Conservation (phyloP, 140 eudicot species). For the Oenanthe javanica region DNA sequence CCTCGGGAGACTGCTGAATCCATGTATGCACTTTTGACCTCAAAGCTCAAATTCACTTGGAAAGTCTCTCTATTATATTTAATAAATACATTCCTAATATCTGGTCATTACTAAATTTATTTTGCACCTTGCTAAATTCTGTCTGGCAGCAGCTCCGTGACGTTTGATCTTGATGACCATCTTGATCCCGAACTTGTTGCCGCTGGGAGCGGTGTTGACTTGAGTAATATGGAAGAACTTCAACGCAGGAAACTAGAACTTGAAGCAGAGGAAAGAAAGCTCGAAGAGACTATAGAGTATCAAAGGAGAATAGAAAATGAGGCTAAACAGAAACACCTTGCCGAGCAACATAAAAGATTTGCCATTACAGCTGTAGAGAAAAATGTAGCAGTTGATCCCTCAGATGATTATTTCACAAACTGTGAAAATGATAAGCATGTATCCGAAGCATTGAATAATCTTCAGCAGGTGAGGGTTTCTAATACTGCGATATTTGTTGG, state of each 20-base stretch:
- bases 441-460: constrained; percentile 21
- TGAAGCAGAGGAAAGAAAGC: constrained; percentile 97
- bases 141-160: constrained; percentile 36
- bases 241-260: constrained; percentile 58
- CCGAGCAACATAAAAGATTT: constrained; percentile 50
- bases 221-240: constrained; percentile 48
- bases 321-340: constrained; percentile 84
- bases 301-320: constrained; percentile 86
- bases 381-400: constrained; percentile 10
- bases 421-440: constrained; percentile 17
- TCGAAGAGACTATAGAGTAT: constrained; percentile 90
- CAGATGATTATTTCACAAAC: constrained; percentile 19
- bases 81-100: neutral
- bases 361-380: constrained; percentile 21
- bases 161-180: constrained; percentile 31
- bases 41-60: neutral
- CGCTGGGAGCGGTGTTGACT: constrained; percentile 28
- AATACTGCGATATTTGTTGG: neutral
- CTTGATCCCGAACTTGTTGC: constrained; percentile 30
- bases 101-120: neutral
- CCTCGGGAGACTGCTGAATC: constrained; percentile 30
- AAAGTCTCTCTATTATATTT: neutral
- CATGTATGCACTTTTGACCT: constrained; percentile 27
- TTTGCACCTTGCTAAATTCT: neutral
- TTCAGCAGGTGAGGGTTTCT: constrained; percentile 26